Percentiles rank a stretch among this genome's conserved stretches.
These are phyloP conservation scores for Paecilomyces dactylethromorphus DNA, from an alignment of 2,329 filamentous ascomycete genomes.

Conservation along the genomic window DNA sequence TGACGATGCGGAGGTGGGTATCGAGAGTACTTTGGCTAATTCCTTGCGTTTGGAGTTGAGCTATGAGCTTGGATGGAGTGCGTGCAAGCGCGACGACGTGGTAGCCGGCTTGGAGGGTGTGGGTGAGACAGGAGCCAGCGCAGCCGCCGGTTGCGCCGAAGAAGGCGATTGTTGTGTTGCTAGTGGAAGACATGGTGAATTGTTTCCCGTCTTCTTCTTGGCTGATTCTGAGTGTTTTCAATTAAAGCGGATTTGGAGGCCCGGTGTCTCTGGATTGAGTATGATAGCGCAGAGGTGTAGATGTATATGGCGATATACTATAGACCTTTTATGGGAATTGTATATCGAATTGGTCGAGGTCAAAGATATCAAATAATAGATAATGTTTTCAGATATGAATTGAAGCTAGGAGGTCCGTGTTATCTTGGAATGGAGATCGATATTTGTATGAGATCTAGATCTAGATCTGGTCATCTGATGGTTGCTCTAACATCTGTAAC, in stretches of 20 bases:
- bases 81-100: conserved; percentile 44
- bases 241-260: neutral
- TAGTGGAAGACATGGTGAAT: neutral
- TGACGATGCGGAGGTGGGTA: conserved; percentile 40
- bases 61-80: conserved; percentile 43
- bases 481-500: no score
- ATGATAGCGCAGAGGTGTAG: no score
- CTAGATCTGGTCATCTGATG: no score
- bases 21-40: conserved; percentile 29
- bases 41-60: conserved; percentile 34
- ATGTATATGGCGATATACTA: no score
- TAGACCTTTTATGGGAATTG: no score
- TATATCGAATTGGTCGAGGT: no score
- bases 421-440: no score
- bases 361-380: no score
- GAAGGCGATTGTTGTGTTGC: conserved; percentile 37
- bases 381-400: no score
- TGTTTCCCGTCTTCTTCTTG: neutral
- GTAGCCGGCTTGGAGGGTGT: conserved; percentile 39
- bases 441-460: no score
- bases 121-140: conserved; percentile 37
- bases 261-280: no score
- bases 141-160: conserved; percentile 49
- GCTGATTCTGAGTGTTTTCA: neutral
- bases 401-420: no score